These are phyloP conservation scores for Yamadazyma kanchanaburiensis DNA, from an alignment of 1,139 yeast species.

Conservation along the genomic window DNA sequence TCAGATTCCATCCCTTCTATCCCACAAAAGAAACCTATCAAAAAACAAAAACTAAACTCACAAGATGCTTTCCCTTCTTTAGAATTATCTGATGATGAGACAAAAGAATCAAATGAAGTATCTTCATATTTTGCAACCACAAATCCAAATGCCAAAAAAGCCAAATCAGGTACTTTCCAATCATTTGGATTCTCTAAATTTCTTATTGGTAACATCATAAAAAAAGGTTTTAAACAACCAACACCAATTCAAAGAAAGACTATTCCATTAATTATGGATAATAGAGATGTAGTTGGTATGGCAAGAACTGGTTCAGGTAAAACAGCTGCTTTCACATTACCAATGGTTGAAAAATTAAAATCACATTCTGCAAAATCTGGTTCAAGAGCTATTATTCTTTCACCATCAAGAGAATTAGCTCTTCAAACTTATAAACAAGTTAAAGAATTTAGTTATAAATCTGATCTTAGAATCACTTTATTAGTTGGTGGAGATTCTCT, in stretches of 20 bases:
- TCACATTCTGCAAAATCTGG: conserved; percentile 83
- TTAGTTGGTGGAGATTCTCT: conserved; percentile 96
- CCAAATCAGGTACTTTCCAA: conserved; percentile 81
- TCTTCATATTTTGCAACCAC: conserved; percentile 33
- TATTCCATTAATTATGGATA: conserved; percentile 82
- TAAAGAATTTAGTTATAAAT: conserved; percentile 81
- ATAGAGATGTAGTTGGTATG: conserved; percentile 95
- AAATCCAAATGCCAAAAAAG: conserved; percentile 53
- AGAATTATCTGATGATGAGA: conserved; percentile 63
- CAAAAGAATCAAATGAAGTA: conserved; percentile 31
- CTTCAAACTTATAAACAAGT: conserved; percentile 86
- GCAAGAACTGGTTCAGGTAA: conserved; percentile 99
- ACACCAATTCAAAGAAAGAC: conserved; percentile 98
- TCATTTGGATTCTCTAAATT: conserved; percentile 84
- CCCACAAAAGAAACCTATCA: conserved; percentile 1
- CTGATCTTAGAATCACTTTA: conserved; percentile 76
- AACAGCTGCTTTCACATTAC: conserved; percentile 90
- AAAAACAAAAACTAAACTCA: conserved; percentile 11
- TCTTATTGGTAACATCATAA: conserved; percentile 64
- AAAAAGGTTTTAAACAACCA: conserved; percentile 90
- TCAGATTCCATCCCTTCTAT: conserved; percentile 15
- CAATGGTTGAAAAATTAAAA: conserved; percentile 82
- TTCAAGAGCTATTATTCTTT: conserved; percentile 75
- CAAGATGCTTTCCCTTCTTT: conserved; percentile 53
- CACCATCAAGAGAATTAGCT: conserved; percentile 95